Conservation (phyloP, 352 stramenopile species). For the Phytophthora melonis region DNA sequence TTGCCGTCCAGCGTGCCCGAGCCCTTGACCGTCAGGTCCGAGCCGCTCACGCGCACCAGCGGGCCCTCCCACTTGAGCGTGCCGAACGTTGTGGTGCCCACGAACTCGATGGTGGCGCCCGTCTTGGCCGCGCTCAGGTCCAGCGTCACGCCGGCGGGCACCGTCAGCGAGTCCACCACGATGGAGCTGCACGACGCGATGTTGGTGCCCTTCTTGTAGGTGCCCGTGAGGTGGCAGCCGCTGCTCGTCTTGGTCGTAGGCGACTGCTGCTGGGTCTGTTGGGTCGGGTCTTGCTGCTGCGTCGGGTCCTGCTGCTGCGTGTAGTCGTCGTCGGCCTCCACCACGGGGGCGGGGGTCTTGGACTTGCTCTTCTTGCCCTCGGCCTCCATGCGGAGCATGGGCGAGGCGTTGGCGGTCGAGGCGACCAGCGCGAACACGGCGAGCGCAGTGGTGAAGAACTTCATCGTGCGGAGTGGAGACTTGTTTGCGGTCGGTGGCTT, state of each 20-base stretch:
- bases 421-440: conserved; percentile 17
- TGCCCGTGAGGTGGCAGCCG: conserved; percentile 35
- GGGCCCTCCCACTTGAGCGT: conserved; percentile 39
- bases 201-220: conserved; percentile 35
- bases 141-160: conserved; percentile 20
- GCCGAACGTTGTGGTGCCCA: conserved; percentile 45
- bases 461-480: conserved; percentile 10
- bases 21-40: conserved; percentile 26
- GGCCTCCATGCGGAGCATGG: conserved; percentile 25
- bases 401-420: conserved; percentile 9
- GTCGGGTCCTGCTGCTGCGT: conserved; percentile 29
- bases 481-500: conserved; percentile 1
- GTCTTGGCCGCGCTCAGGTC: conserved; percentile 38
- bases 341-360: too few species aligned
- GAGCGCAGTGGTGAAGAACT: conserved; percentile 19
- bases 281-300: conserved; percentile 9
- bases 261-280: conserved; percentile 2
- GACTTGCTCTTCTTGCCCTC: conserved; percentile 19
- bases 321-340: background rate
- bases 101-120: conserved; percentile 38
- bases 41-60: conserved; percentile 33
- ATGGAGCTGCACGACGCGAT: conserved; percentile 39
- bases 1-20: conserved; percentile 43
- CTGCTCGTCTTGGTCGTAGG: background rate
- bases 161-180: conserved; percentile 25